Evolutionary conservation across 1,284 basidiomycete species (phyloP), one percentile per base, ranked within the genome.

Genomic region (Papiliotrema laurentii): DNA sequence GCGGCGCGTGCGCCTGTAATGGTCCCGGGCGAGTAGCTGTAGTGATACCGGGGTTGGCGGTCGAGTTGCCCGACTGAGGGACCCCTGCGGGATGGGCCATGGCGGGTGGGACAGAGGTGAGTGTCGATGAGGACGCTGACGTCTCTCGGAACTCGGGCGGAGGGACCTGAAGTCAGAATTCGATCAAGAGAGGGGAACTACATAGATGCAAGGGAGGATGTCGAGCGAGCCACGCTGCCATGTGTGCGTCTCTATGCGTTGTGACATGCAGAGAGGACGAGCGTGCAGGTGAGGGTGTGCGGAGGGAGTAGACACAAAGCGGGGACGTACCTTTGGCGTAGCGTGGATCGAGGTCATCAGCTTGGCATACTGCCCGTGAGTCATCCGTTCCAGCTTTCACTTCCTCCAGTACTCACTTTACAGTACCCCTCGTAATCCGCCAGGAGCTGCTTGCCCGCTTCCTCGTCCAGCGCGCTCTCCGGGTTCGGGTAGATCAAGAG

Each of bases 401-500:
- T 13, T 5, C 11, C 33, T 16, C 16, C 19, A 25, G 14, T 26
- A 49, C 65, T 37, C 38, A 71, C 70, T 59, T 83, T 81, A 71
- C 83, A 89, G 63, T 91, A 94, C 60, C 82, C 86, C 37, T 85
- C 81, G 70, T 92, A 92, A 63, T 91, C 84, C 68, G 94, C 92
- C 43, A 93, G 77, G 42, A 97, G 74, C 49, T 94, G 78, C 69
- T 91, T 92, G 16, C 90, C 90, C 0, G 92, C 90, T 71, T 94
- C 90, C 68, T 96, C 91, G 69, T 97, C 89, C 47, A 97, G 77
- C 0, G 93, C 92, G 14, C 88, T 91, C 71, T 97, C 93, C 18
- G 93, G 89, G 68, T 97, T 97, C 13, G 93, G 93, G 64, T 90
- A 90, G 60, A 97, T 96, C 55, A 97, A 80, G 28, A 97, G 81